Evolutionary conservation across 2,329 filamentous ascomycete genomes (phyloP), one percentile per base, ranked within the genome.

Genomic region (Neophaeococcomyces mojaviensis): DNA sequence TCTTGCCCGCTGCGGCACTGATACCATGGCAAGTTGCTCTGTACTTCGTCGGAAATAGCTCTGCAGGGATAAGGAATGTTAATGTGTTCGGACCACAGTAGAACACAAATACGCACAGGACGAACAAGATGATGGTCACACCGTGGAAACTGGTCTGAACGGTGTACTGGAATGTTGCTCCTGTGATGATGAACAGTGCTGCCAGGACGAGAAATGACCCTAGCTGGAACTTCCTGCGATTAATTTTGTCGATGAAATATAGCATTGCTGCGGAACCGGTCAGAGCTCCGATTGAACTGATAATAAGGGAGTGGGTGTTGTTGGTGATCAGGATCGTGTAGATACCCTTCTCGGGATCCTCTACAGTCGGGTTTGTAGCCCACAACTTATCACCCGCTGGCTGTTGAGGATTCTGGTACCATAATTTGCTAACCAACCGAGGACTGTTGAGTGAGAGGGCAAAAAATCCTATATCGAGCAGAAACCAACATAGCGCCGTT

Each of bases 1-100:
- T 30, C 37, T 65, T 66, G 15, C 64, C 64, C 2, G 60, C 55
- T 2, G 61, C 64, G 18, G 64, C 63, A 26, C 59, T 63, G 51
- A 65, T 57, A 39, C 64, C 63, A 45, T 66, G 62, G 5, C 62
- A 61, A 9, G 61, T 61, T 12, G 59, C 59, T 30, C 64, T 57
- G 46, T 63, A 62, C 30, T 62, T 59, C 2, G 64, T 64, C 5
- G 64, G 64, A 55, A 65, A 66, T 30, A 60, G 59, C 47, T 66
- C 63, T 16, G 61, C 63, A 0, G 64, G 61, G 3, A 66, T 58
- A 49, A 65, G 60, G 51, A 66, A 66, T 2, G 63, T 66, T 9
- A 63, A 65, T 4, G 58, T 51, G 50, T 65, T 65, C 24, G 62
- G 53, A 30, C 53, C 56, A 36, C 57, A 58, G 49, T 57, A 55